phyloP scores from a whole-genome alignment of 768 basidiomycete species.

The Boletus eberwhitei region DNA sequence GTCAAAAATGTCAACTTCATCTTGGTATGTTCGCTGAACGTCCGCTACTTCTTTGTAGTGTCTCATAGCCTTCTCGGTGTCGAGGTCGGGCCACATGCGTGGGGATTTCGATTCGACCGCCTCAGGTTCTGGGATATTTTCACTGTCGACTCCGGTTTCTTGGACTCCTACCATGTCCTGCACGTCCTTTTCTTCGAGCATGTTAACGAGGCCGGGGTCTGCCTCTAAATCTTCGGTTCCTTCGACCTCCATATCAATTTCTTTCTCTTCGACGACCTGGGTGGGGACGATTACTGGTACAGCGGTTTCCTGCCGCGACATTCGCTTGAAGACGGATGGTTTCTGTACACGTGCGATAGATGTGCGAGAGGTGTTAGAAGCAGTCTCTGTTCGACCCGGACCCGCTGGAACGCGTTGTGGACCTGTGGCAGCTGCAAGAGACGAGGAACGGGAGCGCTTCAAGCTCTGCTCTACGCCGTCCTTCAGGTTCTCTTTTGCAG shows the following conservation, averaged over 20 bases:
- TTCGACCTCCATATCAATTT: conserved; percentile 64
- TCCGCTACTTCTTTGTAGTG: conserved; percentile 62
- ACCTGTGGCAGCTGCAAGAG: conserved; percentile 56
- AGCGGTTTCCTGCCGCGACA: conserved; percentile 39
- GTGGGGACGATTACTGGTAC: conserved; percentile 42
- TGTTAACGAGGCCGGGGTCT: conserved; percentile 39
- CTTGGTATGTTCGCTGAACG: conserved; percentile 61
- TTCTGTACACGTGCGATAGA: conserved; percentile 26
- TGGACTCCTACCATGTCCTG: conserved; percentile 60
- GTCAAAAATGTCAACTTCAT: conserved; percentile 67
- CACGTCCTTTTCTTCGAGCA: conserved; percentile 54
- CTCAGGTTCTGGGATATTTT: conserved; percentile 40
- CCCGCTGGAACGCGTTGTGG: conserved; percentile 71
- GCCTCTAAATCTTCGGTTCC: conserved; percentile 31
- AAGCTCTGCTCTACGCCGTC: conserved; percentile 49
- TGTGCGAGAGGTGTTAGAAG: conserved; percentile 39
- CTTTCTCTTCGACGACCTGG: conserved; percentile 43
- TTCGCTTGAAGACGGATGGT: conserved; percentile 39
- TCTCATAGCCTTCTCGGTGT: conserved; percentile 55
- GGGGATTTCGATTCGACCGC: conserved; percentile 39
- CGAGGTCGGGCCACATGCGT: conserved; percentile 72
- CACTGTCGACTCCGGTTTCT: conserved; percentile 41
- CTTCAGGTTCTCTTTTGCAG: conserved; percentile 57
- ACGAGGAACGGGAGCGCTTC: conserved; percentile 63
- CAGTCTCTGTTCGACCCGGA: conserved; percentile 48